Conservation (phyloP, 805 yeast species). For the Saccharomycopsis sp. region DNA sequence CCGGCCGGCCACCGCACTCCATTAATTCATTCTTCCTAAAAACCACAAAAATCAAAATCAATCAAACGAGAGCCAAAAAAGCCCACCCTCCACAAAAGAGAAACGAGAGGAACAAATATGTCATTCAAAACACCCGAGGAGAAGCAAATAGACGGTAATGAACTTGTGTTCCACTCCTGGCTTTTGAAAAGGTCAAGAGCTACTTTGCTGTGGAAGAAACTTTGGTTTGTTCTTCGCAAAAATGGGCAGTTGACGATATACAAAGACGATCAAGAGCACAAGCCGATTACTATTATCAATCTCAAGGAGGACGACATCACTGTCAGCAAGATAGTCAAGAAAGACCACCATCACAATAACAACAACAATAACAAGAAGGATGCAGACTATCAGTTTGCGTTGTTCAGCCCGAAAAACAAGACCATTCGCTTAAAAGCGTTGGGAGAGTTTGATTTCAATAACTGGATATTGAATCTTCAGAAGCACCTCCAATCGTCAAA, state of each 20-base stretch:
- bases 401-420: slow-evolving; percentile 20
- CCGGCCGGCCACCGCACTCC: too few relatives aligned
- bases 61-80: too few relatives aligned
- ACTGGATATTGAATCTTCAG: slow-evolving; percentile 23
- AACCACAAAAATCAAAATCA: too few relatives aligned
- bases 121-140: slow-evolving; percentile 9
- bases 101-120: too few relatives aligned
- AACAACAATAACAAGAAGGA: slow-evolving; percentile 14
- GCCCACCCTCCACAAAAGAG: too few relatives aligned
- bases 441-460: slow-evolving; percentile 21
- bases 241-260: slow-evolving; percentile 17
- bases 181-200: slow-evolving; percentile 11
- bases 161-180: slow-evolving; percentile 18
- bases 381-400: slow-evolving; percentile 17
- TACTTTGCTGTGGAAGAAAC: slow-evolving; percentile 18
- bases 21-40: too few relatives aligned
- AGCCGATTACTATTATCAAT: slow-evolving; percentile 18
- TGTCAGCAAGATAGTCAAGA: slow-evolving; percentile 16
- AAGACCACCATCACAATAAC: too few relatives aligned
- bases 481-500: slow-evolving; percentile 17
- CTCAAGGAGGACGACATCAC: slow-evolving; percentile 15
- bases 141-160: slow-evolving; percentile 19
- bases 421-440: slow-evolving; percentile 22
- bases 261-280: slow-evolving; percentile 20
- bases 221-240: slow-evolving; percentile 19